A percentile compares a stretch with the other conserved stretches of the same genome.
phyloP scores from a whole-genome alignment of 176 grass and related monocot genomes.

The Avena atlantica region DNA sequence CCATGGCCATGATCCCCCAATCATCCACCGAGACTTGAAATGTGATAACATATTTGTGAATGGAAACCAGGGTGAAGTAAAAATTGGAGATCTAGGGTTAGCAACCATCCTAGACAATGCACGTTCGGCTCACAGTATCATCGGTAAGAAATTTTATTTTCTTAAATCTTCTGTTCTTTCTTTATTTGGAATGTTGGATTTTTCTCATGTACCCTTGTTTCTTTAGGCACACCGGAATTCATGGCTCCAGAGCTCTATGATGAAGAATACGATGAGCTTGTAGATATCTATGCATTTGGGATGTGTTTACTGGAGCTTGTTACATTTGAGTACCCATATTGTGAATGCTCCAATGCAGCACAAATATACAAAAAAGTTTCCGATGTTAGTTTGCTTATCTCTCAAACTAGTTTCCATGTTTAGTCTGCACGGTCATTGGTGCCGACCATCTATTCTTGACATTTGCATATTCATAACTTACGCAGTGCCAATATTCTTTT shows the following conservation, averaged over 20 bases:
- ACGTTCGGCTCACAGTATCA: slow-evolving; percentile 78
- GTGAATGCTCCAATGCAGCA: slow-evolving; percentile 82
- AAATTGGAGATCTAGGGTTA: slow-evolving; percentile 86
- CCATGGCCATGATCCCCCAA: slow-evolving; percentile 79
- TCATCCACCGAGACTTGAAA: slow-evolving; percentile 81
- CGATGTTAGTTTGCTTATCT: slow-evolving; percentile 48
- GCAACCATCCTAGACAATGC: slow-evolving; percentile 75
- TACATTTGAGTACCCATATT: slow-evolving; percentile 83
- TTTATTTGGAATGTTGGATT: neutral
- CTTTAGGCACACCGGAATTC: slow-evolving; percentile 78
- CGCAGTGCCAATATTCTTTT: neutral
- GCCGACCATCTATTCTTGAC: slow-evolving; percentile 4
- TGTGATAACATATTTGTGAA: slow-evolving; percentile 89
- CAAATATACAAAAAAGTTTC: slow-evolving; percentile 85
- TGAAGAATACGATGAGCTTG: slow-evolving; percentile 82
- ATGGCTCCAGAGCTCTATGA: slow-evolving; percentile 89
- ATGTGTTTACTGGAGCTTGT: slow-evolving; percentile 91
- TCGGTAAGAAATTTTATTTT: slow-evolving; percentile 51
- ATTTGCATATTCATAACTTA: neutral
- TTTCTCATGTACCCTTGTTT: slow-evolving; percentile 31
- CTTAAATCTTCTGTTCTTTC: neutral
- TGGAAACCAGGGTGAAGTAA: slow-evolving; percentile 83
- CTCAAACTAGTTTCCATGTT: too few relatives aligned
- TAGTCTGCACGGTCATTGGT: neutral
- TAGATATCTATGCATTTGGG: slow-evolving; percentile 83